Conservation (phyloP, 139 green algal genomes). For the Chlorella sorokiniana region DNA sequence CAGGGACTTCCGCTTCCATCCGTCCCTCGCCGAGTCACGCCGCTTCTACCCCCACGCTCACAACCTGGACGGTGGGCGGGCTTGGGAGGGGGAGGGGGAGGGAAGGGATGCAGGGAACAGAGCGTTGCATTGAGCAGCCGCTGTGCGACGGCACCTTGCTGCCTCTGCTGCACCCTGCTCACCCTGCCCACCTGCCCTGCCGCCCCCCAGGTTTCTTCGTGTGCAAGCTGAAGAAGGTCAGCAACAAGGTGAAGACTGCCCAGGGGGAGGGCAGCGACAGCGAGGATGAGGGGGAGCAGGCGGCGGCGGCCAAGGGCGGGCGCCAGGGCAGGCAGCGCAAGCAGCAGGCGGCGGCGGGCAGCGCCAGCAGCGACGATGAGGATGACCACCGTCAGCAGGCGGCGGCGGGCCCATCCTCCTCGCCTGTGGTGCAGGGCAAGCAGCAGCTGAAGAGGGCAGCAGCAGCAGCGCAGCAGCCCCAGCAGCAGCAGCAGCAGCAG, state of each 20-base stretch:
- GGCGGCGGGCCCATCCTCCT: not conserved
- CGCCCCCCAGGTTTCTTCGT: slow-evolving; percentile 94
- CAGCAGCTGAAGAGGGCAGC: slow-evolving; percentile 9
- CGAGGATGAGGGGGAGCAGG: slow-evolving; percentile 24
- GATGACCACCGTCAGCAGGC: not conserved
- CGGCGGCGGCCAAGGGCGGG: not conserved
- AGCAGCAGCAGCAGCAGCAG: slow-evolving; percentile 3
- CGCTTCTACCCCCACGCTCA: slow-evolving; percentile 98
- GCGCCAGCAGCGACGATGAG: slow-evolving; percentile 3
- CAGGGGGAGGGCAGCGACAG: slow-evolving; percentile 43
- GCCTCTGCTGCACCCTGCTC: not conserved
- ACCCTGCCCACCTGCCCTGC: not conserved
- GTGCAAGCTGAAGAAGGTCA: slow-evolving; percentile 98
- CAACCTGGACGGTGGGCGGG: slow-evolving; percentile 92
- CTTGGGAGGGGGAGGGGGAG: not conserved
- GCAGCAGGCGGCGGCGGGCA: not conserved
- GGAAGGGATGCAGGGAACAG: too few relatives aligned
- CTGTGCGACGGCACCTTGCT: too few relatives aligned
- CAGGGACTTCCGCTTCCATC: slow-evolving; percentile 95
- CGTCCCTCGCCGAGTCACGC: slow-evolving; percentile 78
- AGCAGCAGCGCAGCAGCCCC: slow-evolving; percentile 1
- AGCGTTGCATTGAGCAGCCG: too few relatives aligned
- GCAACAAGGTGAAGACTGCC: slow-evolving; percentile 69
- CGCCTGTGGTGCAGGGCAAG: slow-evolving; percentile 4
- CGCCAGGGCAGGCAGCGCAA: not conserved